Conservation (phyloP, 78 protist species). For the Guillardia theta region DNA sequence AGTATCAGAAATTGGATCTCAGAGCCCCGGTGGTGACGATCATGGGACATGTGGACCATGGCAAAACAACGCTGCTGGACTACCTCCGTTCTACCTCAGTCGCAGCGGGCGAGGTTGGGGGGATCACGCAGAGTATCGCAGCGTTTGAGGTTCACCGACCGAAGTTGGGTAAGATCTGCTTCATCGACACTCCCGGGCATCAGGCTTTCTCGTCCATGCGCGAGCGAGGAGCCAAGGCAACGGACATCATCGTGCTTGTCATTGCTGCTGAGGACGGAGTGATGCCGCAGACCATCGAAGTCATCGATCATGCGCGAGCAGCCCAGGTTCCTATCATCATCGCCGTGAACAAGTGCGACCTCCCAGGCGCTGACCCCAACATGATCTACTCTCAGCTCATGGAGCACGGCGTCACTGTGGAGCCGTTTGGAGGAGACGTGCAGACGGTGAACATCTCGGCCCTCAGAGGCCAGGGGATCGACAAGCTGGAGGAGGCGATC, state of each 20-base stretch:
- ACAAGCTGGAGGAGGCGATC: neutral
- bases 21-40: conserved; percentile 89
- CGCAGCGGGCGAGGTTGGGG: conserved; percentile 89
- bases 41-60: conserved; percentile 96
- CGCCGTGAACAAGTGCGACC: conserved; percentile 12
- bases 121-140: conserved; percentile 92
- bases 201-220: conserved; percentile 83
- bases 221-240: conserved; percentile 76
- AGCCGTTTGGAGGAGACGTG: neutral
- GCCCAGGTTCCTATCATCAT: neutral
- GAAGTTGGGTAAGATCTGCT: neutral
- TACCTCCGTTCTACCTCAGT: conserved; percentile 66
- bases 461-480: neutral
- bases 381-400: neutral
- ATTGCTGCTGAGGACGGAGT: conserved; percentile 89
- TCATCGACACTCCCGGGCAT: neutral
- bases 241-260: conserved; percentile 86
- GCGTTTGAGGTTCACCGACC: conserved; percentile 44
- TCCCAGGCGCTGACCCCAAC: neutral
- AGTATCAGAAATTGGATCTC: neutral
- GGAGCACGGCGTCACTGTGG: neutral
- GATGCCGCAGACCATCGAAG: conserved; percentile 61
- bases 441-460: neutral
- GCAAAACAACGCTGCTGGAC: conserved; percentile 90
- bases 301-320: conserved; percentile 58